phyloP scores from a whole-genome alignment of 257 asterid species.

The Solanum dulcamara region DNA sequence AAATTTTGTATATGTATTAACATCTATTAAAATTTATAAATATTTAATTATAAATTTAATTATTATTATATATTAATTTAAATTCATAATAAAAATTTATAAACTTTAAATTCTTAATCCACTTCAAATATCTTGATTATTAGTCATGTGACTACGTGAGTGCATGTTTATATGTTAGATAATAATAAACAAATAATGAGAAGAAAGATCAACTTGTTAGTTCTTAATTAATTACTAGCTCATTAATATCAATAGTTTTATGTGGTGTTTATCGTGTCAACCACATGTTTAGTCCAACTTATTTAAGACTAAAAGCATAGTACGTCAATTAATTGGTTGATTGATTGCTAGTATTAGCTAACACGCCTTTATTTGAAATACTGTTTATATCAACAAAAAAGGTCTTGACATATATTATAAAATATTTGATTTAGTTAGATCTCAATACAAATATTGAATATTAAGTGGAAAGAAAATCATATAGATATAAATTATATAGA shows the following conservation, averaged over 20 bases:
- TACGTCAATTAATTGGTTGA: background rate
- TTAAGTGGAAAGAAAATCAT: no score
- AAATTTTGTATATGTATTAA: no score
- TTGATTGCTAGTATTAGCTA: background rate
- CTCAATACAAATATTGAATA: background rate
- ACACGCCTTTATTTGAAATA: background rate
- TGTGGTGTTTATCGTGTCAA: background rate
- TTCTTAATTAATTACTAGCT: background rate
- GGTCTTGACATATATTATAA: background rate
- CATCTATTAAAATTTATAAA: no score
- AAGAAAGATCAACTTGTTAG: background rate
- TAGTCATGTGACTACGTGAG: background rate
- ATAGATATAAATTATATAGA: background rate
- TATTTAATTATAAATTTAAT: no score
- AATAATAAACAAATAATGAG: background rate
- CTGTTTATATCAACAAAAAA: background rate
- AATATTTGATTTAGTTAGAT: background rate
- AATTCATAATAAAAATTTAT: no score
- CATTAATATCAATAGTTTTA: background rate
- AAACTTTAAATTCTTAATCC: background rate
- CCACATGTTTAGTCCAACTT: background rate
- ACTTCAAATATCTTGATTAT: background rate
- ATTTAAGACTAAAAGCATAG: background rate
- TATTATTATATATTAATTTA: no score
- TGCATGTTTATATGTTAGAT: background rate